Base-by-base conservation (phyloP, 73 alveolate species). In the Tetrahymena malaccensis region DNA sequence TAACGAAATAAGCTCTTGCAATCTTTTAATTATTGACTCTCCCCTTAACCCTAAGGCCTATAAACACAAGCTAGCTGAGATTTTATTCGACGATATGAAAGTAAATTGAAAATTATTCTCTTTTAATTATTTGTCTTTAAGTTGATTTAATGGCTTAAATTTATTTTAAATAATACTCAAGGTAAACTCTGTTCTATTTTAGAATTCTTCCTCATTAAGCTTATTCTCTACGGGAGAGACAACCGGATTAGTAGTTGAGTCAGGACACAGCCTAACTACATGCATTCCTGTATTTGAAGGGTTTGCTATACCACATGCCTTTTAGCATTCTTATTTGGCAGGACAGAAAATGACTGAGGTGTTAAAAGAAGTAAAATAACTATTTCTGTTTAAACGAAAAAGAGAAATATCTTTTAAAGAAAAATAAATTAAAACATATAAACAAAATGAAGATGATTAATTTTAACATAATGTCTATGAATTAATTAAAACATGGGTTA, bases 211-310 rank as follows among this genome's bases (percentile, higher is more conserved):
- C 25, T 85, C 94, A 22, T 89, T 95, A 55, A 70, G 95, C 37
- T 57, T 95, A 9, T 95, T 95, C 89, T 95, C 97, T 10, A 95
- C 97, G 11, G 97, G 97, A 85, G 43, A 55, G 33, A 94, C 94
- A 16, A 95, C 95, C 17, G 97, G 97, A 6, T 37, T 95, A 35
- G 93, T 94, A 21, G 94, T 95, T 95, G 97, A 95, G 89, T 85
- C 94, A 34, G 97, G 97, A 4, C 97, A 95, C 44, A 94, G 95
- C 43, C 85, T 95, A 17, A 95, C 93, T 50, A 95, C 97, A 15
- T 94, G 93, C 55, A 94, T 95, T 0, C 97, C 97, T 9, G 94
- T 95, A 38, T 95, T 85, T 95, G 83, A 95, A 57, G 97, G 97
- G n/a, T 95, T 50, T 34, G 95, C 97, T 22, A 95, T 95, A n/a